Percentiles rank a stretch among this genome's conserved stretches.
phyloP scores from a whole-genome alignment of 2,329 filamentous ascomycete genomes.

The Metarhizium guizhouense region DNA sequence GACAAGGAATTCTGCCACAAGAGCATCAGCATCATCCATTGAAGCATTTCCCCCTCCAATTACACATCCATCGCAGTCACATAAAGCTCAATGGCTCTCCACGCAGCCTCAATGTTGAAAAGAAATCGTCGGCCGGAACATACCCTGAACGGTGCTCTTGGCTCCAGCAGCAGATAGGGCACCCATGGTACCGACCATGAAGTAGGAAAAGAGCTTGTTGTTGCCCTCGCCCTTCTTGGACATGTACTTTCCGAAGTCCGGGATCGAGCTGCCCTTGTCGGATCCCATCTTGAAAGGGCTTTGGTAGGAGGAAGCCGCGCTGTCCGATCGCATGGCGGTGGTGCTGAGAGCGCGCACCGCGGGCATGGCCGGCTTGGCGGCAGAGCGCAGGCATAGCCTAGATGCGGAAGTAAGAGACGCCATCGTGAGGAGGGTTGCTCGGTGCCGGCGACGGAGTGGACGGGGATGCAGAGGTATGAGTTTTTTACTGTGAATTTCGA shows the following conservation, averaged over 20 bases:
- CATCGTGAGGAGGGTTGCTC: conserved; percentile 35
- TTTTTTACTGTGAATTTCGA: conserved; percentile 24
- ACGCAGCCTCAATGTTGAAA: not conserved
- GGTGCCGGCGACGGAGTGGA: conserved; percentile 8
- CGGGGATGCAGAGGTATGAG: conserved; percentile 27
- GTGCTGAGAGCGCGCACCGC: conserved; percentile 48
- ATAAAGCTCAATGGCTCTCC: conserved; percentile 17
- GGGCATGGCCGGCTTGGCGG: conserved; percentile 31
- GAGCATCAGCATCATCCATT: conserved; percentile 21
- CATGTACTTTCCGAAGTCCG: conserved; percentile 83
- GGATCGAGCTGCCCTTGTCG: conserved; percentile 59
- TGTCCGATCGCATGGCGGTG: conserved; percentile 38
- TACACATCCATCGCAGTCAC: conserved; percentile 4
- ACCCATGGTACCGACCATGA: conserved; percentile 96
- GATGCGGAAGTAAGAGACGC: conserved; percentile 61
- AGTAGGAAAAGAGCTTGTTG: conserved; percentile 92
- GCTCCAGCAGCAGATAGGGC: conserved; percentile 85
- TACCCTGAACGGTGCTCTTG: conserved; percentile 97
- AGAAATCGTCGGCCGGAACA: conserved; percentile 25
- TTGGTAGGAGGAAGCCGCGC: conserved; percentile 43
- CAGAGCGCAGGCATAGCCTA: conserved; percentile 57
- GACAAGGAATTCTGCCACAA: conserved; percentile 80
- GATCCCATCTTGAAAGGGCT: conserved; percentile 57
- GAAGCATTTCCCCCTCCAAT: not conserved
- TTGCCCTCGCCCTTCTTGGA: conserved; percentile 56